Conservation (phyloP, 192 early-diverging fungal species). For the Chytriomyces sp. region DNA sequence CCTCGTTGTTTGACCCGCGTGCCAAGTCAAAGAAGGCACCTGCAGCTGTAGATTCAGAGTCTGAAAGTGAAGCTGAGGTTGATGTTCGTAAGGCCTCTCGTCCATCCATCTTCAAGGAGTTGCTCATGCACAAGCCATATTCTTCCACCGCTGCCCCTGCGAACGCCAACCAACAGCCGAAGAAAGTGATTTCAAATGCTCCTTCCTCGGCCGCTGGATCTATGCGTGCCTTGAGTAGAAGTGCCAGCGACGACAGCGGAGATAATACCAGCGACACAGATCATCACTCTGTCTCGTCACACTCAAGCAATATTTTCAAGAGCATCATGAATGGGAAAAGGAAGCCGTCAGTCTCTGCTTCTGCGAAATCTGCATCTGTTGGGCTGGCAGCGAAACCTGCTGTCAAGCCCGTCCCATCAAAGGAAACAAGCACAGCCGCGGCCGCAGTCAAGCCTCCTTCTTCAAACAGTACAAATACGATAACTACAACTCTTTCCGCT, state of each 20-base stretch:
- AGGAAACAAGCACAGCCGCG: neutral
- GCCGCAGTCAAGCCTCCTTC: neutral
- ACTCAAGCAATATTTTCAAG: conserved; percentile 27
- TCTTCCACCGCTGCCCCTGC: neutral
- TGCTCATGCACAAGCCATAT: neutral
- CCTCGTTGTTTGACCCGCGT: neutral
- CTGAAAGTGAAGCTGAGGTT: neutral
- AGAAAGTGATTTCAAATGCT: neutral
- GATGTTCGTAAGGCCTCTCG: neutral
- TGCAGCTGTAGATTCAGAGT: neutral
- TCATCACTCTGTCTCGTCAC: neutral
- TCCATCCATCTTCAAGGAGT: neutral
- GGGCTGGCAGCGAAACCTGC: neutral
- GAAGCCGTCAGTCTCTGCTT: neutral
- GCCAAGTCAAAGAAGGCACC: neutral
- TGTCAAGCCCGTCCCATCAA: neutral
- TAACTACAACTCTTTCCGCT: neutral
- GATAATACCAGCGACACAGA: conserved; percentile 19
- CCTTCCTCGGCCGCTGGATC: neutral
- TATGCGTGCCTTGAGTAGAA: neutral
- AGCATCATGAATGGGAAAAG: conserved; percentile 25
- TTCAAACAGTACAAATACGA: neutral
- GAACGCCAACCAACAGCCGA: neutral
- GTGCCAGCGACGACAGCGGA: neutral
- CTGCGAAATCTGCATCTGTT: neutral